Evolutionary conservation across 2,329 filamentous ascomycete genomes (phyloP).

Genomic region (Pseudopyricularia javanii): DNA sequence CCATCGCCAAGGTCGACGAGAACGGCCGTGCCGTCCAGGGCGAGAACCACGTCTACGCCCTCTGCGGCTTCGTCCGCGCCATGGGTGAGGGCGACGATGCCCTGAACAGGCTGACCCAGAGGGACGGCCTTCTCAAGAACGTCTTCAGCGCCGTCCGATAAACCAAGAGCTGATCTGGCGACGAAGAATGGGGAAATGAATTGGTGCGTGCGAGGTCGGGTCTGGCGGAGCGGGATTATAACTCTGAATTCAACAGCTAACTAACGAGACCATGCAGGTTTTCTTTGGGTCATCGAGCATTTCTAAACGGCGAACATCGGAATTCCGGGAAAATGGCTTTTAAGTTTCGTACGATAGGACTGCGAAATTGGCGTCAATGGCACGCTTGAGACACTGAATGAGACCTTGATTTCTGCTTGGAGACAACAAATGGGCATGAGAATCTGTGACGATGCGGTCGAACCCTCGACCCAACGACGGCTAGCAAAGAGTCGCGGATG

Average conservation of each 20-base stretch:
- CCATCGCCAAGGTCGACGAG: conserved; percentile 96
- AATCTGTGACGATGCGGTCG: neutral
- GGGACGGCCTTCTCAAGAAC: conserved; percentile 91
- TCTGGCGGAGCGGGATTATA: too few species aligned
- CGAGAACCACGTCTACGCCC: conserved; percentile 95
- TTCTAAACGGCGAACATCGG: conserved; percentile 4
- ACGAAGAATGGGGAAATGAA: conserved; percentile 1
- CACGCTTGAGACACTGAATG: conserved; percentile 2
- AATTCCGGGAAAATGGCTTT: conserved; percentile 3
- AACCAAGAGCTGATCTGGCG: conserved; percentile 12
- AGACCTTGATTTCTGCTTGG: neutral
- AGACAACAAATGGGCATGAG: neutral
- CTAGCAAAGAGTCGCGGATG: conserved; percentile 43
- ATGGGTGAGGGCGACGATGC: conserved; percentile 98
- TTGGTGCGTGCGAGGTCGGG: neutral
- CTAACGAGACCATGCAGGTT: neutral
- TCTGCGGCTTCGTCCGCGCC: conserved; percentile 93
- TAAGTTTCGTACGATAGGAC: conserved; percentile 3
- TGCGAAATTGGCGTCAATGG: neutral
- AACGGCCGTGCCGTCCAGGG: conserved; percentile 86
- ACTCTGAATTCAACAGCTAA: neutral
- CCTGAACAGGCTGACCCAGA: conserved; percentile 89
- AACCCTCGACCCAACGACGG: conserved; percentile 18
- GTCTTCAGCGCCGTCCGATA: conserved; percentile 77
- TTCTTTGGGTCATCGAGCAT: conserved; percentile 4